These are phyloP conservation scores for Chlamydomonas schloesseri DNA, from an alignment of 139 green algal genomes.

Conservation along the genomic window DNA sequence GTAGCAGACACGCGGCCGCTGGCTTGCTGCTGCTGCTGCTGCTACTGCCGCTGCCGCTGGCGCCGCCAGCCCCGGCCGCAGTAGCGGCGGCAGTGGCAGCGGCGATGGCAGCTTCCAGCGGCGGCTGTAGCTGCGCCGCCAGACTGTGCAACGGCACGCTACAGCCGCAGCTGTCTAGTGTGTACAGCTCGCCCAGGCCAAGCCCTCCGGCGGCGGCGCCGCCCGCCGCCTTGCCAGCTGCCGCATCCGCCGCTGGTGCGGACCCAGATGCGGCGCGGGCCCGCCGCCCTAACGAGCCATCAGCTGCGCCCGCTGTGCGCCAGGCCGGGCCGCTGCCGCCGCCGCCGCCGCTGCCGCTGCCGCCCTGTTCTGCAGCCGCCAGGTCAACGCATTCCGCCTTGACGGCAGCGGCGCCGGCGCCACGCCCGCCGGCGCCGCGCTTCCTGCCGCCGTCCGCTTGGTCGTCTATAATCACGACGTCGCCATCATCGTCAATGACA, in stretches of 20 bases:
- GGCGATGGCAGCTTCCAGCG: not conserved
- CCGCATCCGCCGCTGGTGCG: not conserved
- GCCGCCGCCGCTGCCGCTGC: too few relatives aligned
- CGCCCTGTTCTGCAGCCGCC: too few relatives aligned
- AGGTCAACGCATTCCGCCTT: too few relatives aligned
- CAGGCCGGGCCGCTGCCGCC: too few relatives aligned
- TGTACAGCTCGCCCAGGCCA: not conserved
- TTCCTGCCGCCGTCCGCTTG: too few relatives aligned
- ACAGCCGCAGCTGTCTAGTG: constrained; percentile 8
- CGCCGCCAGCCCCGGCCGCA: not conserved
- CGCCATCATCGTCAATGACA: not conserved
- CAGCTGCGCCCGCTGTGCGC: too few relatives aligned
- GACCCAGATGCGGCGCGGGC: not conserved
- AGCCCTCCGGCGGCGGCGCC: too few relatives aligned
- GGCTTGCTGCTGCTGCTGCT: not conserved
- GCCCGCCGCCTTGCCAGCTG: too few relatives aligned
- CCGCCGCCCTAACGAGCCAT: too few relatives aligned
- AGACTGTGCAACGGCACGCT: not conserved
- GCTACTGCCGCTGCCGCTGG: not conserved
- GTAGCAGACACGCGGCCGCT: not conserved
- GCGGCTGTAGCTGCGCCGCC: not conserved
- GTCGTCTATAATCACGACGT: not conserved
- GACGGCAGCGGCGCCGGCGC: too few relatives aligned
- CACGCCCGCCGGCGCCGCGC: too few relatives aligned
- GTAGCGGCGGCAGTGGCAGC: too few relatives aligned